Evolutionary conservation across 768 basidiomycete genomes (phyloP).

Genomic region (Lentinula raphanica): DNA sequence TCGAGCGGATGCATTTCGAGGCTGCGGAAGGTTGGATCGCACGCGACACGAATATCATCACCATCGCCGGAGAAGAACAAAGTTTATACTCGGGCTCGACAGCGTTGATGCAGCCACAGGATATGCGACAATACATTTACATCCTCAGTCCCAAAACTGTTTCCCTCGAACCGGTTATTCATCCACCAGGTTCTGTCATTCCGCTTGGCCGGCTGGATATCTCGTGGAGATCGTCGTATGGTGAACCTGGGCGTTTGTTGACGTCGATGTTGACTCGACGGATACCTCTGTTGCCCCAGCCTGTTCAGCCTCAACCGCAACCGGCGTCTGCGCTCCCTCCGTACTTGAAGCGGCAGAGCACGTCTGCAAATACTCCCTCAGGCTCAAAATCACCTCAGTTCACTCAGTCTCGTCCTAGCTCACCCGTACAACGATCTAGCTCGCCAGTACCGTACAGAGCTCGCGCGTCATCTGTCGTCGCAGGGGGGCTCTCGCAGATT

Average conservation of each 20-base stretch:
- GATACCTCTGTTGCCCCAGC: constrained; percentile 50
- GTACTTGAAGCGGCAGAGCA: constrained; percentile 57
- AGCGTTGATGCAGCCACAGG: constrained; percentile 77
- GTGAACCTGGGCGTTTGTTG: constrained; percentile 80
- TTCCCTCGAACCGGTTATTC: constrained; percentile 40
- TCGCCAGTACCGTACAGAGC: constrained; percentile 39
- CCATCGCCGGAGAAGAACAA: constrained; percentile 20
- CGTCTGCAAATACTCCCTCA: constrained; percentile 30
- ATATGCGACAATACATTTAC: constrained; percentile 85
- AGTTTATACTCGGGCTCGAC: constrained; percentile 56
- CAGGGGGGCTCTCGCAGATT: constrained; percentile 30
- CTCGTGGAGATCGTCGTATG: constrained; percentile 79
- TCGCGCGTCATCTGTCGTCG: constrained; percentile 35
- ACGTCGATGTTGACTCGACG: constrained; percentile 86
- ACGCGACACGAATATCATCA: constrained; percentile 46
- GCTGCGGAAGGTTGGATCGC: constrained; percentile 62
- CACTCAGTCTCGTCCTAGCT: constrained; percentile 46
- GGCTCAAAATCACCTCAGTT: constrained; percentile 59
- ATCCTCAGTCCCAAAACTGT: constrained; percentile 54
- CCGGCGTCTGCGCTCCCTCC: constrained; percentile 71
- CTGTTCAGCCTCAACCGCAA: constrained; percentile 39
- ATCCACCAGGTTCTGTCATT: constrained; percentile 65
- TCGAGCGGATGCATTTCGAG: constrained; percentile 78
- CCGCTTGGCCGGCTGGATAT: constrained; percentile 87
- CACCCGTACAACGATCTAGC: constrained; percentile 42